Conservation (phyloP, 78 protist genomes). For the Fonticula alba region DNA sequence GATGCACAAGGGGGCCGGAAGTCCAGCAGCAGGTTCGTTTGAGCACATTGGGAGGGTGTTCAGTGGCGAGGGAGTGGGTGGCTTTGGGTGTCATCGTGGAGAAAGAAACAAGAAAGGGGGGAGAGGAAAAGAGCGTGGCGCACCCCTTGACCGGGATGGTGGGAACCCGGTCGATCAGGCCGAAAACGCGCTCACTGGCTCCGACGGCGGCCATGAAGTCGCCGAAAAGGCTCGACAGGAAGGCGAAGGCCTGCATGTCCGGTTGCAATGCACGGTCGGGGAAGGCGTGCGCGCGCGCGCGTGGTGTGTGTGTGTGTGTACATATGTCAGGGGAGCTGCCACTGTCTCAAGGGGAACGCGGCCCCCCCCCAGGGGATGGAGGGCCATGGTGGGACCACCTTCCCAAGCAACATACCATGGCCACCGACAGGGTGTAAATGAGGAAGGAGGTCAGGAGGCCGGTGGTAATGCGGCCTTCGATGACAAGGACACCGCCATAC, state of each 20-base stretch:
- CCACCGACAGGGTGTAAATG: slow-evolving; percentile 33
- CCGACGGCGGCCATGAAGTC: slow-evolving; percentile 36
- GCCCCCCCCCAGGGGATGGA: too few relatives aligned
- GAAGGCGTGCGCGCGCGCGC: neutral
- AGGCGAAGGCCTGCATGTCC: too few relatives aligned
- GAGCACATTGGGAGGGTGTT: too few relatives aligned
- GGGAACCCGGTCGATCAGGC: slow-evolving; percentile 45
- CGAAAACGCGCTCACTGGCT: slow-evolving; percentile 46
- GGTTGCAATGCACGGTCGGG: neutral
- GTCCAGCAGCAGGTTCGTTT: too few relatives aligned
- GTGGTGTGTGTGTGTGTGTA: too few relatives aligned
- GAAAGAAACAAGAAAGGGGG: too few relatives aligned
- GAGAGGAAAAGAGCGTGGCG: slow-evolving; percentile 39
- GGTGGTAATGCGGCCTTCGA: slow-evolving; percentile 11
- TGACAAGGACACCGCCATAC: slow-evolving; percentile 42
- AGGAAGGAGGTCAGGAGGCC: slow-evolving; percentile 41
- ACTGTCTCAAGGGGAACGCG: neutral
- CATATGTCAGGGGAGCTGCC: too few relatives aligned
- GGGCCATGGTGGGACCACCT: neutral
- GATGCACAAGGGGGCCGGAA: too few relatives aligned
- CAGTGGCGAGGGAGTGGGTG: too few relatives aligned
- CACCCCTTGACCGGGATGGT: neutral
- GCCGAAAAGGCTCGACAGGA: neutral
- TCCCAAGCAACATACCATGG: slow-evolving; percentile 34
- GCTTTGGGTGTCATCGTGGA: too few relatives aligned